A percentile compares a stretch with the other conserved stretches of the same genome.
phyloP scores from a whole-genome alignment of 2,329 filamentous ascomycete genomes.

The Curvularia sp. region DNA sequence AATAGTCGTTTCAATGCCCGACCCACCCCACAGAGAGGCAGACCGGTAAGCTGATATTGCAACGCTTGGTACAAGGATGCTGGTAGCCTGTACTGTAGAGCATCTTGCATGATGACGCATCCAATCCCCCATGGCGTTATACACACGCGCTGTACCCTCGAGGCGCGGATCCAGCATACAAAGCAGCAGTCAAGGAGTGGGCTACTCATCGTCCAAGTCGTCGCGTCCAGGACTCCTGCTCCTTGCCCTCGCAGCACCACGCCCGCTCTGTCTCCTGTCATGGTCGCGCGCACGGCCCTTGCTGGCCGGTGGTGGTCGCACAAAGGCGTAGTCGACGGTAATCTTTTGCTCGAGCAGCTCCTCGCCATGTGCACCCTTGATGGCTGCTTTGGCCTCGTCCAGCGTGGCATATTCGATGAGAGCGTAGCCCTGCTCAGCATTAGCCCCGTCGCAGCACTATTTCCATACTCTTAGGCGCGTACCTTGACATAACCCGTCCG shows the following conservation, averaged over 20 bases:
- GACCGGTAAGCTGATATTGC: conserved; percentile 27
- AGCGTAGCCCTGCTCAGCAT: conserved; percentile 72
- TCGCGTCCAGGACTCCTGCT: conserved; percentile 55
- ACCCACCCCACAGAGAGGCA: conserved; percentile 19
- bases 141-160: neutral
- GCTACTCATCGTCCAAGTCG: conserved; percentile 38
- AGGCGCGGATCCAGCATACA: neutral
- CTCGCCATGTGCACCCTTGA: conserved; percentile 77
- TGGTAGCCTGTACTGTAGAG: neutral
- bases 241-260: conserved; percentile 47
- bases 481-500: conserved; percentile 89
- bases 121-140: neutral
- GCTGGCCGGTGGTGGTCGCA: conserved; percentile 71
- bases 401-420: conserved; percentile 84
- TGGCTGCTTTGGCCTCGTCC: conserved; percentile 79
- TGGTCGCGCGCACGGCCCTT: conserved; percentile 55
- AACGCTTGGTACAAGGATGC: conserved; percentile 2
- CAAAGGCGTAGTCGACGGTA: conserved; percentile 83
- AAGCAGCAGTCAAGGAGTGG: neutral
- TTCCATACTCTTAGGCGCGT: conserved; percentile 10
- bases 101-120: neutral
- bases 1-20: conserved; percentile 20
- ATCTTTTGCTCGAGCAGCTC: conserved; percentile 84
- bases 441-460: conserved; percentile 1
- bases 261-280: conserved; percentile 42